Evolutionary conservation across 306 rosid genomes (phyloP).

Genomic region (Dryas octopetala): DNA sequence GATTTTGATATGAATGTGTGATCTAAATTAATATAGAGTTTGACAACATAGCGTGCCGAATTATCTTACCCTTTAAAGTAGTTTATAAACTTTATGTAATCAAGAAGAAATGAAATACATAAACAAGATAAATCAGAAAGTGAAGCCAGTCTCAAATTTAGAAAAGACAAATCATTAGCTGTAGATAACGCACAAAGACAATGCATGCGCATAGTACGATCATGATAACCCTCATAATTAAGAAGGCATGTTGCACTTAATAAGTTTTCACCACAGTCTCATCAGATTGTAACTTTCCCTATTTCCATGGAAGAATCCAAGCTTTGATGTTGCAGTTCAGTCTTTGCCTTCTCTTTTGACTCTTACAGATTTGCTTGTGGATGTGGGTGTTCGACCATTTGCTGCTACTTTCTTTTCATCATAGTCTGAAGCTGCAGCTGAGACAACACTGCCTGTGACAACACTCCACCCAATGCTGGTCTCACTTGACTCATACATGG

Average conservation of each 20-base stretch:
- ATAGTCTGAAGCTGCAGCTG: constrained; percentile 15
- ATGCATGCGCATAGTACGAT: no score
- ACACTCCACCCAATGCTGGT: constrained; percentile 43
- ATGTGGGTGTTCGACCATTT: background rate
- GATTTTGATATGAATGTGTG: background rate
- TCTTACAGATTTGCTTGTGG: constrained; percentile 4
- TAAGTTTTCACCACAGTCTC: background rate
- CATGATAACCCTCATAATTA: no score
- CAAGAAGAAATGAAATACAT: background rate
- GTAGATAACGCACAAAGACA: background rate
- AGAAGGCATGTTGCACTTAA: background rate
- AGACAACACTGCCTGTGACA: constrained; percentile 30
- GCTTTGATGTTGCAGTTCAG: background rate
- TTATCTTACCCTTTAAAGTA: no score
- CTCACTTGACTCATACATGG: constrained; percentile 40
- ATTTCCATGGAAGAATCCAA: background rate
- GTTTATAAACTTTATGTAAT: background rate
- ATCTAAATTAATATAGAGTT: background rate
- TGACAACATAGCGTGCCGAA: constrained; percentile 4
- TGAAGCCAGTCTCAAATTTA: background rate
- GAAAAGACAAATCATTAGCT: background rate
- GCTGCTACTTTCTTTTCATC: constrained; percentile 32
- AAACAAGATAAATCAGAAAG: constrained; percentile 1
- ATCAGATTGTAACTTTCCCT: background rate
- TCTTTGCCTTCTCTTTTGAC: background rate